Evolutionary conservation across 176 grass and related monocot genomes (phyloP), one percentile per base, ranked within the genome.

Genomic region (Zoysia japonica): DNA sequence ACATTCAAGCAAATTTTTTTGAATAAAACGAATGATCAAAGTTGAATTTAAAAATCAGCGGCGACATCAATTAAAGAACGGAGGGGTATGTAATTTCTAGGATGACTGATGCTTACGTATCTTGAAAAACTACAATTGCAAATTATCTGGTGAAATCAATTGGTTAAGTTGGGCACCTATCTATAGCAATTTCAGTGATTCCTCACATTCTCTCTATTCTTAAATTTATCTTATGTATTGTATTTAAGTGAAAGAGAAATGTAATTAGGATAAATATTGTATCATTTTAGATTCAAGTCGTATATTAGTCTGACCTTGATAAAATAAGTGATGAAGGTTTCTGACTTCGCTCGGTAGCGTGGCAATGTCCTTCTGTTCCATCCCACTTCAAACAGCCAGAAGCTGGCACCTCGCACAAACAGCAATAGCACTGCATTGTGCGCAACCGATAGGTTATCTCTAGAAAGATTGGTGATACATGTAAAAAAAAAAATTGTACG

Each of bases 351-450:
- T 2, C 11, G 11, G 70, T 76, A 45, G 67, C 65, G 57, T 88
- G 57, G 82, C 91, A 86, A 42, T 93, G 91, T 9, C 80, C 82
- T 57, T 9, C 55, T 8, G 48, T 72, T 72, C 75, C 82, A 65
- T 80, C 16, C 71, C 86, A 82, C 28, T 71, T 50, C 5, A 79
- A 41, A n/a, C 85, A 91, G 15, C 47, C 53, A 52, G 85, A 79
- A 64, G 75, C 91, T 72, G 88, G 75, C 5, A 78, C 50, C 41
- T 91, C 45, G 51, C 91, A 93, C 40, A 70, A 8, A 6, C 19
- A 76, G 75, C 84, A 90, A n/a, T 90, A 90, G 68, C 91, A 90
- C 88, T 93, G 71, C 79, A 86, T 53, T 19, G 59, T 12, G 46
- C 48, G 79, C 47, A 79, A 67, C 5, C 73, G 0, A 3, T 17